Base-by-base conservation (phyloP, 176 grass and related monocot genomes). In the Carex parvula region DNA sequence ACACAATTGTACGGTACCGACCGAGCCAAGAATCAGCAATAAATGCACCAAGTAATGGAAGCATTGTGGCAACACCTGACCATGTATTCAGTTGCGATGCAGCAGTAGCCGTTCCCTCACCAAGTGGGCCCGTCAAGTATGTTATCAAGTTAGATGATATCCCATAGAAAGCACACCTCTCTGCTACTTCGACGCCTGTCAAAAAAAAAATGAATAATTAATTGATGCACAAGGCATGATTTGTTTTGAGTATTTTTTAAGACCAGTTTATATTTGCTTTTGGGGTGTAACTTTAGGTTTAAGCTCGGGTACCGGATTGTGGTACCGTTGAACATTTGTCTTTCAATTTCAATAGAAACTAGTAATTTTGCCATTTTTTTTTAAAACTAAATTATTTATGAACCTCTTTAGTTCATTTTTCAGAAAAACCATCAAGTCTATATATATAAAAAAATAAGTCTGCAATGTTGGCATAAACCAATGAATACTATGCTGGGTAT, bases 91-190 rank as follows among this genome's bases (percentile, higher is more conserved):
- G 29, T 2, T 41, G 33, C 0, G 81, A 59, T 8, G 88, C 88
- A 8, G 83, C 89, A 18, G 56, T 39, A 60, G 85, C 89, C 37
- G 85, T 90, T 48, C 85, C 60, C 85, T 84, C 81, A 2, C 81
- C 54, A 8, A 90, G 81, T 52, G 85, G 81, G 0, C 89, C 89
- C 2, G 89, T 90, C 18, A 90, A 55, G 55, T 87, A 90, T 60
- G 68, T 84, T 17, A 90, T 90, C 55, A 90, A 66, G 42, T 90
- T 90, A 8, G 14, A 41, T 20, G 81, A 24, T n/a, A 90, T 69
- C 1, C 89, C 89, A 37, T 60, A 84, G 85, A 37, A 90, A 8
- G 88, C 80, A 16, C 55, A 84, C 39, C 88, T 80, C 84, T 87
- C 88, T 24, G 79, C 88, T 85, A 85, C 81, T 81, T 87, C 85